These are phyloP conservation scores for Russula griseocarnosa DNA, from an alignment of 768 basidiomycete species.

Conservation along the genomic window DNA sequence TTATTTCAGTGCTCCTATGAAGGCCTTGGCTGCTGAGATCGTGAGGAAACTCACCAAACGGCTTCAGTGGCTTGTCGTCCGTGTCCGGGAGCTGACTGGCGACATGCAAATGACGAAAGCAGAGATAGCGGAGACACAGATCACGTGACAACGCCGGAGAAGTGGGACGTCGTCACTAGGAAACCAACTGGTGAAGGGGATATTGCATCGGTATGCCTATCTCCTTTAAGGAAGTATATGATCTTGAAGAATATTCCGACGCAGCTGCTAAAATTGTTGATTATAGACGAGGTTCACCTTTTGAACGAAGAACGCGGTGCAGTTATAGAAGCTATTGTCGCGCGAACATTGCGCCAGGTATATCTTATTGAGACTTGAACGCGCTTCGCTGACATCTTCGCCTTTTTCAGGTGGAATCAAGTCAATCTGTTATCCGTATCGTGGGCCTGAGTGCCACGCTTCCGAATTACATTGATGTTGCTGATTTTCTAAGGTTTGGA, in stretches of 20 bases:
- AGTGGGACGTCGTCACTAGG: constrained; percentile 98
- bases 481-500: constrained; percentile 82
- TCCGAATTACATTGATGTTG: constrained; percentile 95
- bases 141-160: constrained; percentile 98
- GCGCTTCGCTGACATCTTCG: constrained; percentile 3
- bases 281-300: constrained; percentile 96
- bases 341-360: constrained; percentile 87
- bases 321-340: constrained; percentile 97
- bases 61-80: constrained; percentile 80
- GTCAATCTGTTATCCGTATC: constrained; percentile 92
- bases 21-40: constrained; percentile 94
- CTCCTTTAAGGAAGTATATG: neutral
- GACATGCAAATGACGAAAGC: constrained; percentile 96
- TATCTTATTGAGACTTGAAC: constrained; percentile 10
- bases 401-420: constrained; percentile 77
- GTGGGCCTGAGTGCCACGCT: constrained; percentile 95
- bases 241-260: neutral
- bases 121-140: constrained; percentile 92
- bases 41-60: constrained; percentile 89
- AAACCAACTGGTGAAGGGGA: constrained; percentile 97
- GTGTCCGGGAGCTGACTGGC: constrained; percentile 77
- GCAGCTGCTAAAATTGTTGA: constrained; percentile 87
- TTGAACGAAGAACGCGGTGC: constrained; percentile 97
- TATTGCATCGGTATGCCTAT: constrained; percentile 70
- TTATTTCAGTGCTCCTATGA: constrained; percentile 84